phyloP scores from a whole-genome alignment of 179 eudicot species.

The Dionaea muscipula region DNA sequence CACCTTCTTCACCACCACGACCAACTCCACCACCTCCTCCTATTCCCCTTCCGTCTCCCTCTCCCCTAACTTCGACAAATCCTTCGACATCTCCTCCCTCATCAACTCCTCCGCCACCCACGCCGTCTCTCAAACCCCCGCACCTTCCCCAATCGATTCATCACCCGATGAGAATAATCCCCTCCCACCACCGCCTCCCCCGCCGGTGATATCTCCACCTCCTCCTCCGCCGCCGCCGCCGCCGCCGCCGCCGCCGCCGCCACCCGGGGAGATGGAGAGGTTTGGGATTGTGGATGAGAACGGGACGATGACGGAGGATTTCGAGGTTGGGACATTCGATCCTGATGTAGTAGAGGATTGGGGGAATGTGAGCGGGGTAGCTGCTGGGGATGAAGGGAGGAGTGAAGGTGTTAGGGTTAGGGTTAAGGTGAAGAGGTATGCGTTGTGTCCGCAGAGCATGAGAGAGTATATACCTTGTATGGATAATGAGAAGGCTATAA shows the following conservation, averaged over 20 bases:
- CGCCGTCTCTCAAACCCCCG: background rate
- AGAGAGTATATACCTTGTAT: conserved; percentile 78
- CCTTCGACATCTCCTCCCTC: conserved; percentile 34
- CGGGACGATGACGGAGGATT: conserved; percentile 70
- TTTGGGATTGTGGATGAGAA: conserved; percentile 71
- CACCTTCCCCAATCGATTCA: background rate
- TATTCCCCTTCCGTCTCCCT: conserved; percentile 26
- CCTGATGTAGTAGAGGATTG: conserved; percentile 42
- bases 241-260: conserved; percentile 11
- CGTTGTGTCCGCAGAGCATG: conserved; percentile 41
- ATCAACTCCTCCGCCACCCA: conserved; percentile 14
- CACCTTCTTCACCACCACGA: conserved; percentile 35
- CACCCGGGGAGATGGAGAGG: conserved; percentile 34
- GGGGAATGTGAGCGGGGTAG: conserved; percentile 30
- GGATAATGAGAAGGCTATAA: conserved; percentile 76
- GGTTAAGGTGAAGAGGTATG: conserved; percentile 47
- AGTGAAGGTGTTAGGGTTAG: conserved; percentile 16
- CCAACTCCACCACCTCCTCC: conserved; percentile 5
- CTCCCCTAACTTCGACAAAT: conserved; percentile 52
- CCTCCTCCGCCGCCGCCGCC: conserved; percentile 10
- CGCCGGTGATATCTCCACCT: background rate
- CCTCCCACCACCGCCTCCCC: background rate
- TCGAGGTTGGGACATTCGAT: conserved; percentile 69
- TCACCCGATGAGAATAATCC: too few relatives aligned
- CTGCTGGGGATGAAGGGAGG: conserved; percentile 15